These are phyloP conservation scores for Triticum dicoccoides DNA, from an alignment of 176 grass and related monocot species.

Conservation along the genomic window DNA sequence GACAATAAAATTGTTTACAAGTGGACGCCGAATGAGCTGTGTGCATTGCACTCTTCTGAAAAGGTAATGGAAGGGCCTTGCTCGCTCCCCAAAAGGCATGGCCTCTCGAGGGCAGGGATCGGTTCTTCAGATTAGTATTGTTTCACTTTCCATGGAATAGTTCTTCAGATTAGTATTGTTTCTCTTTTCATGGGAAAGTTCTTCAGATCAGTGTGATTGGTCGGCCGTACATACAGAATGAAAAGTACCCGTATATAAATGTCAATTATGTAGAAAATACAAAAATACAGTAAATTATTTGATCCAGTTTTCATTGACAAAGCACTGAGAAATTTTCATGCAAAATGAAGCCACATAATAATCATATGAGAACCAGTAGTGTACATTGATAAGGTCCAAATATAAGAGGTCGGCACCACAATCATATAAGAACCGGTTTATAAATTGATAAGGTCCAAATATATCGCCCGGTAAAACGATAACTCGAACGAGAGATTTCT, in stretches of 20 bases:
- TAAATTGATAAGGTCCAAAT: no score
- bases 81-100: slow-evolving; percentile 30
- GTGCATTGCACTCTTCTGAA: not conserved
- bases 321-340: not conserved
- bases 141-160: not conserved
- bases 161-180: not conserved
- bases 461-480: no score
- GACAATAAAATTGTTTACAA: not conserved
- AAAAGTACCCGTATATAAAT: not conserved
- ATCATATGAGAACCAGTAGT: no score
- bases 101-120: slow-evolving; percentile 17
- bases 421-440: no score
- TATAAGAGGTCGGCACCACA: not conserved
- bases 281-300: not conserved
- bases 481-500: no score
- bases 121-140: not conserved
- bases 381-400: no score
- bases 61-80: not conserved
- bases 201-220: not conserved
- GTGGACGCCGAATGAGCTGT: slow-evolving; percentile 3
- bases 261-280: not conserved
- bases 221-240: not conserved
- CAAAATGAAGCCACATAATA: not conserved
- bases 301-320: not conserved
- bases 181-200: not conserved